Conservation (phyloP, 331 rosid genomes). For the Dryas integrifolia region DNA sequence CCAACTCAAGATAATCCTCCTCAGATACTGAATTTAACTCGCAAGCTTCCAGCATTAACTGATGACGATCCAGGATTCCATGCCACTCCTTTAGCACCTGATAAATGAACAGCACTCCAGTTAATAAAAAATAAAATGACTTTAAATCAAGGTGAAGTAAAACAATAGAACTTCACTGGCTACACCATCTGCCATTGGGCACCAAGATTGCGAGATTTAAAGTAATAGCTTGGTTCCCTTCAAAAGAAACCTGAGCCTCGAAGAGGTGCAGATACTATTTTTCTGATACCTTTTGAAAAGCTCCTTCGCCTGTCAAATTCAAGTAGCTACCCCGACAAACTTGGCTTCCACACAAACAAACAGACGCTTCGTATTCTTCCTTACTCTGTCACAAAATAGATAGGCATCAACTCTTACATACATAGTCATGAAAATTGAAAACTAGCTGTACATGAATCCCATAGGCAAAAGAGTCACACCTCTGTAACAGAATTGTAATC, state of each 20-base stretch:
- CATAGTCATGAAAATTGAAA: constrained; percentile 5
- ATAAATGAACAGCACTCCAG: constrained; percentile 25
- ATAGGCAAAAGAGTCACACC: constrained; percentile 51
- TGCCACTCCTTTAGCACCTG: constrained; percentile 92
- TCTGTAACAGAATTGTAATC: constrained; percentile 98
- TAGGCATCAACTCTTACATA: constrained; percentile 24
- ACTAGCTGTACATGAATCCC: constrained; percentile 6
- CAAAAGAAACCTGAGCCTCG: neutral
- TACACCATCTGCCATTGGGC: constrained; percentile 13
- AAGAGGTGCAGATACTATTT: constrained; percentile 6
- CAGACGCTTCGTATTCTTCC: constrained; percentile 98
- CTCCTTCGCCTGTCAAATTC: constrained; percentile 97
- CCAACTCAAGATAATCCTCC: constrained; percentile 83
- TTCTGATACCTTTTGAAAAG: constrained; percentile 70
- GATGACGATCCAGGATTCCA: constrained; percentile 83
- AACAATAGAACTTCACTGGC: constrained; percentile 12
- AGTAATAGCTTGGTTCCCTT: neutral
- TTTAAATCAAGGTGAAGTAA: constrained; percentile 2
- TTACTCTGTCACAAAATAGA: constrained; percentile 63
- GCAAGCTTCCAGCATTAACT: constrained; percentile 92
- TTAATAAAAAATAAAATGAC: constrained; percentile 25
- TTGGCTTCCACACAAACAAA: constrained; percentile 99
- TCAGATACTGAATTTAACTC: constrained; percentile 74
- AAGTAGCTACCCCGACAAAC: constrained; percentile 97
- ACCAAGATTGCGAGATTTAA: neutral